Evolutionary conservation across 2,329 filamentous ascomycete species (phyloP).

Genomic region (Alternaria solani): DNA sequence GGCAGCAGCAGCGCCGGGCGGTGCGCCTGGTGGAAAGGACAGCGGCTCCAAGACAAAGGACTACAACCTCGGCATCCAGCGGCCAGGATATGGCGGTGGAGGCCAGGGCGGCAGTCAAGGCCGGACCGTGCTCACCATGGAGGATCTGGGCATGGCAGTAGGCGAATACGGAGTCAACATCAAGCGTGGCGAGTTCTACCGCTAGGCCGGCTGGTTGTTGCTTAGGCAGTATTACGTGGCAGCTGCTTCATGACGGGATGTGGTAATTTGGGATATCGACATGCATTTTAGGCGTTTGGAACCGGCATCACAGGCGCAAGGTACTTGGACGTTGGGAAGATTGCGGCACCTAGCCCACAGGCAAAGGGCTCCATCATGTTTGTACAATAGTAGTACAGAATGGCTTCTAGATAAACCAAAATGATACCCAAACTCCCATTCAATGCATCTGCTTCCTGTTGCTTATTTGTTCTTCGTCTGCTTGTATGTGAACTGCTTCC

Average conservation of each 20-base stretch:
- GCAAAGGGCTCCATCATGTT: constrained; percentile 31
- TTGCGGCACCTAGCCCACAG: constrained; percentile 20
- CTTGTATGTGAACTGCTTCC: constrained; percentile 73
- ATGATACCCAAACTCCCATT: constrained; percentile 50
- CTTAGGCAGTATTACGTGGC: neutral
- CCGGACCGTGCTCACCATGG: constrained; percentile 95
- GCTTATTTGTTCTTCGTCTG: constrained; percentile 73
- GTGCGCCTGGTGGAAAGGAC: constrained; percentile 61
- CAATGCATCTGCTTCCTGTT: constrained; percentile 30
- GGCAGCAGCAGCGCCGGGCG: constrained; percentile 63
- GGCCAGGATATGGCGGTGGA: constrained; percentile 73
- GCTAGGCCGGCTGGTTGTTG: constrained; percentile 57
- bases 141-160: constrained; percentile 97
- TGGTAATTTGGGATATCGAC: constrained; percentile 3
- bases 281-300: constrained; percentile 44
- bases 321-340: constrained; percentile 16
- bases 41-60: constrained; percentile 54
- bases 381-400: constrained; percentile 48
- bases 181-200: constrained; percentile 96
- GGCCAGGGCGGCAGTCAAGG: constrained; percentile 89
- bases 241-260: constrained; percentile 6
- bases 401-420: constrained; percentile 36
- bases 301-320: constrained; percentile 29
- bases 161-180: constrained; percentile 98
- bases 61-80: constrained; percentile 58